These are phyloP conservation scores for Fulvia fulva DNA, from an alignment of 2,329 filamentous ascomycete species.

Conservation along the genomic window DNA sequence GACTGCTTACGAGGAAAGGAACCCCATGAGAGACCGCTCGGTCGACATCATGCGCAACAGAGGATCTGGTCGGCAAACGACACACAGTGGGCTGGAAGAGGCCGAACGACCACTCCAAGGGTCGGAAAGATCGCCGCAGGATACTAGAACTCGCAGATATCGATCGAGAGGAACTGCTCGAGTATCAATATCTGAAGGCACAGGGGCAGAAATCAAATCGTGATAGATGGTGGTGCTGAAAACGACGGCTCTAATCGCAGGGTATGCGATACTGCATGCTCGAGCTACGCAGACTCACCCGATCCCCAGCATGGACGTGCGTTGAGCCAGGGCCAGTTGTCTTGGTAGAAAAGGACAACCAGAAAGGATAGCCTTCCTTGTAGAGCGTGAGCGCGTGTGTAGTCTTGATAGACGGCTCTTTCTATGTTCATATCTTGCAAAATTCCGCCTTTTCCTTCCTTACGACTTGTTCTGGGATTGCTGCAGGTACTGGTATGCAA, in stretches of 20 bases:
- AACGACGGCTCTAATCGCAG: not conserved
- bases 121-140: no score
- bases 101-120: no score
- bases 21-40: not conserved
- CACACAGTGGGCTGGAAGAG: not conserved
- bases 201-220: not conserved
- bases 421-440: not conserved
- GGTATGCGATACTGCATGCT: not conserved
- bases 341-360: not conserved
- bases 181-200: not conserved
- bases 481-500: constrained; percentile 82
- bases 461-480: constrained; percentile 41
- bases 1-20: not conserved
- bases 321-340: not conserved
- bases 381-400: not conserved
- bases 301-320: not conserved
- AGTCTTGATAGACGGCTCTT: not conserved
- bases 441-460: not conserved
- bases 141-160: no score
- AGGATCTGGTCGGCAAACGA: not conserved
- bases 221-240: not conserved
- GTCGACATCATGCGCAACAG: not conserved
- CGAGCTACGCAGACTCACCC: not conserved
- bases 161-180: not conserved
- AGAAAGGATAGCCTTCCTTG: not conserved